Conservation (phyloP, 495 filamentous ascomycete species). For the Achaetomiella virescens region DNA sequence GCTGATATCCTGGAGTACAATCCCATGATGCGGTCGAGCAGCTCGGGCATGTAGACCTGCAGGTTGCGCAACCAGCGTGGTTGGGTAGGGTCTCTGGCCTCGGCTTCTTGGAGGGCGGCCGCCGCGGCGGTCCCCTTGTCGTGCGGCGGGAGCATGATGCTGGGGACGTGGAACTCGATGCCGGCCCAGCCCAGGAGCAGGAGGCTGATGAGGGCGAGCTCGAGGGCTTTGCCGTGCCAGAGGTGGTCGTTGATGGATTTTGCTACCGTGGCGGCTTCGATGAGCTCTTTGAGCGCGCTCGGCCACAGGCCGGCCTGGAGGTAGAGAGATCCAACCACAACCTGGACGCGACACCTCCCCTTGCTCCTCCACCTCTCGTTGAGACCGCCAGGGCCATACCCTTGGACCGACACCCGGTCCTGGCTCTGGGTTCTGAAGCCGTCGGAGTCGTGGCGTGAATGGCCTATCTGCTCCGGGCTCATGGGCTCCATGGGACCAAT, state of each 20-base stretch:
- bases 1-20: slow-evolving; percentile 76
- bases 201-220: slow-evolving; percentile 74
- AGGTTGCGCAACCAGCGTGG: slow-evolving; percentile 40
- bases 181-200: slow-evolving; percentile 80
- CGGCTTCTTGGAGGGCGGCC: slow-evolving; percentile 42
- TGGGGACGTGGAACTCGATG: slow-evolving; percentile 76
- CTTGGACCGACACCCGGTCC: slow-evolving; percentile 76
- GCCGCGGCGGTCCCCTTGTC: slow-evolving; percentile 40
- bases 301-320: slow-evolving; percentile 83
- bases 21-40: slow-evolving; percentile 75
- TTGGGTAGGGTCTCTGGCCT: slow-evolving; percentile 37
- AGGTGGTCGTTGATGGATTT: slow-evolving; percentile 81
- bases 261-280: slow-evolving; percentile 70
- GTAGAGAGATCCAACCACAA: slow-evolving; percentile 80
- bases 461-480: slow-evolving; percentile 29
- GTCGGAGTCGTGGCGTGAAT: slow-evolving; percentile 32
- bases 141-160: slow-evolving; percentile 40
- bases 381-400: slow-evolving; percentile 66
- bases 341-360: slow-evolving; percentile 71
- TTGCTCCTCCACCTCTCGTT: slow-evolving; percentile 75
- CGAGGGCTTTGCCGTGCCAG: slow-evolving; percentile 94
- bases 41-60: slow-evolving; percentile 40
- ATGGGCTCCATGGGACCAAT: slow-evolving; percentile 33
- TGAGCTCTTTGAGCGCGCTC: slow-evolving; percentile 80
- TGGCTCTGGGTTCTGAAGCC: slow-evolving; percentile 50